Evolutionary conservation across 306 rosid genomes (phyloP).

Genomic region (Glycine soja): DNA sequence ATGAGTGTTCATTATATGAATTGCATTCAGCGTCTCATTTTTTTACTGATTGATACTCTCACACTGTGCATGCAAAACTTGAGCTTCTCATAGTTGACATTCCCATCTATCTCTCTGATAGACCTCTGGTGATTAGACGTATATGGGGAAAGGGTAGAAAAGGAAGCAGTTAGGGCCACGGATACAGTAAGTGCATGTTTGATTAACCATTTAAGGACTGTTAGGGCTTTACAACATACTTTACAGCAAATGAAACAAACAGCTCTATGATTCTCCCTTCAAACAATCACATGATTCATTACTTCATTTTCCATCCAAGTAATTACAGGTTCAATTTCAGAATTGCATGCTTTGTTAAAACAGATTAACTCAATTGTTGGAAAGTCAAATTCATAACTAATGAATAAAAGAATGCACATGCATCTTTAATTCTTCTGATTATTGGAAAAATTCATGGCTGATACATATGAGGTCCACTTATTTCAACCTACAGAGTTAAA

Average conservation of each 20-base stretch:
- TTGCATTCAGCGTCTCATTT: too few relatives aligned
- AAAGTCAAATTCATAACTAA: conserved; percentile 6
- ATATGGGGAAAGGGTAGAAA: too few relatives aligned
- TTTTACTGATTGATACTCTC: too few relatives aligned
- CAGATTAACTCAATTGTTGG: neutral
- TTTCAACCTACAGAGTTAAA: conserved; percentile 27
- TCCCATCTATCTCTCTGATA: too few relatives aligned
- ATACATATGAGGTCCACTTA: neutral
- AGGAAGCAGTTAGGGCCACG: too few relatives aligned
- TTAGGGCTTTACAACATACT: neutral
- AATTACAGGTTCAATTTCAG: neutral
- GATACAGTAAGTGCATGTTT: too few relatives aligned
- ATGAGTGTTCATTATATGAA: too few relatives aligned
- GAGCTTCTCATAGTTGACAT: too few relatives aligned
- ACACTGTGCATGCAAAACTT: too few relatives aligned
- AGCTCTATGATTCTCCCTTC: neutral
- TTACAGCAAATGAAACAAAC: neutral
- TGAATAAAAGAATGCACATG: neutral
- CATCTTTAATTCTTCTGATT: neutral
- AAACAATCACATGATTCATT: neutral
- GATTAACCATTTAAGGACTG: neutral
- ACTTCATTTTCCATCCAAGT: neutral
- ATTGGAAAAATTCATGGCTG: neutral
- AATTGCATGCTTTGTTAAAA: neutral
- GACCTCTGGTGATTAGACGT: too few relatives aligned